Base-by-base conservation (phyloP, 129 eudicot species). In the Centaurea solstitialis region DNA sequence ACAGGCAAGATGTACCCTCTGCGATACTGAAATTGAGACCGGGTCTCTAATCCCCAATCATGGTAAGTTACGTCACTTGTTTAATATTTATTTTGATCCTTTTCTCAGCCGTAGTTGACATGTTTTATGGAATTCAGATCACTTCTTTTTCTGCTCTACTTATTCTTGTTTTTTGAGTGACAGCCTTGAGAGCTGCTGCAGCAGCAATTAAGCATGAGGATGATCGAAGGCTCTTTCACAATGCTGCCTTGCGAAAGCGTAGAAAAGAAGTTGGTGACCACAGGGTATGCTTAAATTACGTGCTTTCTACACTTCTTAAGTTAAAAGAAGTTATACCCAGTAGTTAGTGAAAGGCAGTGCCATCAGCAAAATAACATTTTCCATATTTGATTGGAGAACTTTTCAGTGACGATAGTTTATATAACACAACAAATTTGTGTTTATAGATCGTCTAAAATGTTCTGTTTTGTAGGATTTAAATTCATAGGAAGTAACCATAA, bases 181-280 rank as follows among this genome's bases (percentile, higher is more conserved):
- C 86, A 91, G 96, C 91, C 78, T 68, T 91, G 68, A 91, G 96
- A 87, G 93, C 96, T 61, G 96, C 96, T 3, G 93, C 96, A 72
- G 79, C 87, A 72, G 91, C 96, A 45, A 89, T 91, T 65, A 91
- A 85, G 87, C 89, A 91, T 41, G 93, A 91, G 87, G 93, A 91
- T 89, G 93, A 91, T 67, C 84, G 87, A 50, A 83, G 93, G 61
- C 93, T 91, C 40, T 91, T 91, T 84, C 93, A 89, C 69, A 91
- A 91, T 85, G 89, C 93, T 73, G 70, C 90, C 62, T 86, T 88
- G 11, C 85, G 96, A 24, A 91, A 91, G 81, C 91, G 96, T 68
- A 76, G 96, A 75, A 91, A 89, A 79, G 96, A 89, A 80, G 82
- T 81, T 26, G 88, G 89, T 9, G 90, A 83, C 79, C 84, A 80